Evolutionary conservation across 768 basidiomycete species (phyloP).

Genomic region (Hygrophorus russula): DNA sequence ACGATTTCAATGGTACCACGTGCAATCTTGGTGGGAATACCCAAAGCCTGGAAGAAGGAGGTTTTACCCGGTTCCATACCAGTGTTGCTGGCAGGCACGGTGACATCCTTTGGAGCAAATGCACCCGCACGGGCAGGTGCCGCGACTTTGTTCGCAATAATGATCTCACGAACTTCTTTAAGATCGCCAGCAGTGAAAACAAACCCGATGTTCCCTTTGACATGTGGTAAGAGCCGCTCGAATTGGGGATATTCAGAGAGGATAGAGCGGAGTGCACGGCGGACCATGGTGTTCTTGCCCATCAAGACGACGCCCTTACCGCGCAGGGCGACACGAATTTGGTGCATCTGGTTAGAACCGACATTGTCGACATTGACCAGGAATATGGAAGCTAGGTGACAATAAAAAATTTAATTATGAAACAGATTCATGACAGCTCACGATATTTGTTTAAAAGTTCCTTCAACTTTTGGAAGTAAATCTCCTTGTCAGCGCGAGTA

Average conservation of each 20-base stretch:
- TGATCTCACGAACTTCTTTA: constrained; percentile 89
- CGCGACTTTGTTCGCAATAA: constrained; percentile 94
- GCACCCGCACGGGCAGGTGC: constrained; percentile 99
- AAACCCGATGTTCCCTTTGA: constrained; percentile 98
- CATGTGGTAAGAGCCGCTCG: constrained; percentile 91
- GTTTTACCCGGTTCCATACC: constrained; percentile 99
- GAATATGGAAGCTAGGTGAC: constrained; percentile 83
- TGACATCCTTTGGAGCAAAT: constrained; percentile 84
- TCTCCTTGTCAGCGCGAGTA: constrained; percentile 77
- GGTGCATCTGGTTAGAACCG: constrained; percentile 99
- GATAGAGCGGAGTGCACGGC: constrained; percentile 90
- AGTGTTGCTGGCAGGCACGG: constrained; percentile 92
- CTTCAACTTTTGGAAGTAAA: constrained; percentile 91
- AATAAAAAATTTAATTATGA: constrained; percentile 4
- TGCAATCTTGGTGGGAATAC: constrained; percentile 99
- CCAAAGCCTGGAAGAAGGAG: constrained; percentile 99
- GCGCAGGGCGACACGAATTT: constrained; percentile 91
- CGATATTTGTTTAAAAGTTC: constrained; percentile 84
- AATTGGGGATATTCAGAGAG: constrained; percentile 85
- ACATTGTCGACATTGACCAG: constrained; percentile 99
- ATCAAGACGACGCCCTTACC: constrained; percentile 95
- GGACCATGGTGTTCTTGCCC: constrained; percentile 99
- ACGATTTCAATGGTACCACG: constrained; percentile 99
- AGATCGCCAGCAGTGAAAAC: constrained; percentile 91
- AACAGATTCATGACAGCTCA: constrained; percentile 30